Evolutionary conservation across 2,329 filamentous ascomycete species (phyloP).

Genomic region (Colletotrichum cordylinicola): DNA sequence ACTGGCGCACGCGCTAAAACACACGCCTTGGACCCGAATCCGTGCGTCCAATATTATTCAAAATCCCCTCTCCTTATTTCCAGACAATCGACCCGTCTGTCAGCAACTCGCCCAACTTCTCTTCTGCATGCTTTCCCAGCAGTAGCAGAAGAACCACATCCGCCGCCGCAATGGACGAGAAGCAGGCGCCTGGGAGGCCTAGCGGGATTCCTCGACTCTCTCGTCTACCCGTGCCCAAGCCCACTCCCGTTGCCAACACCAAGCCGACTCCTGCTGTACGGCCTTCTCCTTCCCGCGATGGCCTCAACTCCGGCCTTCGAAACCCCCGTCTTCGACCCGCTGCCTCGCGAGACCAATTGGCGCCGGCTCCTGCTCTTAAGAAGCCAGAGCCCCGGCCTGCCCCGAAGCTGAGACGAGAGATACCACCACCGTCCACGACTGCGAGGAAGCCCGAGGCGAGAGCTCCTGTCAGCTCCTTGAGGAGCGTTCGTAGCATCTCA

Average conservation of each 20-base stretch:
- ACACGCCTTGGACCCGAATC: background rate
- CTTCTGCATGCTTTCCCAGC: background rate
- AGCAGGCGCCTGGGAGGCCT: conserved; percentile 9
- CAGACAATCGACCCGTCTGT: background rate
- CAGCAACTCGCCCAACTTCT: background rate
- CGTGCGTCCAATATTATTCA: background rate
- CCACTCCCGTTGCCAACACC: conserved; percentile 19
- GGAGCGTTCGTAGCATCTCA: conserved; percentile 1
- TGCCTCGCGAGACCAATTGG: conserved; percentile 31
- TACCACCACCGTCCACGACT: conserved; percentile 24
- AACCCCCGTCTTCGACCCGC: conserved; percentile 42
- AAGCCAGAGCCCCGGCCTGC: background rate
- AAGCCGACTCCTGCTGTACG: conserved; percentile 31
- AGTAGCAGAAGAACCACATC: background rate
- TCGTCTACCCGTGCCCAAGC: conserved; percentile 40
- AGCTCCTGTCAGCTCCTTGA: background rate
- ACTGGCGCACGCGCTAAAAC: background rate
- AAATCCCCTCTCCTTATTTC: background rate
- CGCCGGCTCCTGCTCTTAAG: conserved; percentile 9
- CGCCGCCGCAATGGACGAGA: conserved; percentile 18
- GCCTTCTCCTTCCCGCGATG: conserved; percentile 33
- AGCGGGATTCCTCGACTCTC: conserved; percentile 43
- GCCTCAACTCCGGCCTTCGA: conserved; percentile 22
- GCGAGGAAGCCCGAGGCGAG: conserved; percentile 6
- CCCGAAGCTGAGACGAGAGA: conserved; percentile 11